Conservation (phyloP, 192 early-diverging fungal species). For the Mortierella antarctica region DNA sequence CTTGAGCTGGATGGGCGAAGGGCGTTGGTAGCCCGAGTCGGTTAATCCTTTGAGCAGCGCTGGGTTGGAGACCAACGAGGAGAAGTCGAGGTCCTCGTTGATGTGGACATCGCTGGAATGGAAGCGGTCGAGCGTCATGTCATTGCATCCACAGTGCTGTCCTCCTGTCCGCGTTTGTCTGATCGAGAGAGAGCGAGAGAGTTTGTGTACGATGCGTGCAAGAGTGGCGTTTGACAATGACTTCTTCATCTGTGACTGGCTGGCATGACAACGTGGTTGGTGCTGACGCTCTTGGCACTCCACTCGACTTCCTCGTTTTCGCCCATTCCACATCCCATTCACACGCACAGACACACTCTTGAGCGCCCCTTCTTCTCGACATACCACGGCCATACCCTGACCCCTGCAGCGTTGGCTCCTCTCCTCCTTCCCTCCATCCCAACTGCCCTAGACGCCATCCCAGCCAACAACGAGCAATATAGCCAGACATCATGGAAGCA, state of each 20-base stretch:
- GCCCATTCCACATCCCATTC: background rate
- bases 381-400: background rate
- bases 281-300: no score
- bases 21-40: slow-evolving; percentile 63
- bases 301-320: background rate
- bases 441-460: background rate
- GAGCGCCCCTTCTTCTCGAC: background rate
- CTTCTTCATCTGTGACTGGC: no score
- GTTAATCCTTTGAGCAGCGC: slow-evolving; percentile 55
- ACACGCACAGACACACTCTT: no score
- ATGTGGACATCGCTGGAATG: slow-evolving; percentile 64
- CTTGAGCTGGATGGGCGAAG: slow-evolving; percentile 73
- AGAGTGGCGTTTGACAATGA: no score
- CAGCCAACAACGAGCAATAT: background rate
- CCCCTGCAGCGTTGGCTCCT: background rate
- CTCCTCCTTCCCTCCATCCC: background rate
- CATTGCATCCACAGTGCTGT: slow-evolving; percentile 10
- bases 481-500: slow-evolving; percentile 22
- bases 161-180: background rate
- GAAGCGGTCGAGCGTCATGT: slow-evolving; percentile 31
- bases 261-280: no score
- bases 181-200: background rate
- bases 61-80: slow-evolving; percentile 56
- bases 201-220: no score
- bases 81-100: slow-evolving; percentile 65